These are phyloP conservation scores for Fistulifera pelliculosa DNA, from an alignment of 108 stramenopile genomes.

Conservation along the genomic window DNA sequence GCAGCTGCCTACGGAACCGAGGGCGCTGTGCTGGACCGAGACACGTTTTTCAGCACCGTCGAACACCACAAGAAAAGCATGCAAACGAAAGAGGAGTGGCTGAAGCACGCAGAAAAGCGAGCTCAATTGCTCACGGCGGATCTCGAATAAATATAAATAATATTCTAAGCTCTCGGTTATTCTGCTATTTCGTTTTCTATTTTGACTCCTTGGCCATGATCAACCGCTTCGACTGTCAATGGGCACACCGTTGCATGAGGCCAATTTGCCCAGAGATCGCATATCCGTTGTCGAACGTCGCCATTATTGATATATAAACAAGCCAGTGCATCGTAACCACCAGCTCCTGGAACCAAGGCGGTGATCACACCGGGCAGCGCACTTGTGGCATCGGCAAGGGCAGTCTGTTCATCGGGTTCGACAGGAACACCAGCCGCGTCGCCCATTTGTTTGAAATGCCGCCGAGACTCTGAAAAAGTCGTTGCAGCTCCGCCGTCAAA, in stretches of 20 bases:
- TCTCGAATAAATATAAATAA: background rate
- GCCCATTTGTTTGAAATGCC: slow-evolving; percentile 67
- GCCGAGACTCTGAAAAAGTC: slow-evolving; percentile 50
- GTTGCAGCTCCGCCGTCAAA: slow-evolving; percentile 19
- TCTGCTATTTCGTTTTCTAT: background rate
- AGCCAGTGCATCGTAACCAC: slow-evolving; percentile 92
- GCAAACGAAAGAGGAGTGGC: slow-evolving; percentile 73
- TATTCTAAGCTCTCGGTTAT: background rate
- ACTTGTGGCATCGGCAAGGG: slow-evolving; percentile 79
- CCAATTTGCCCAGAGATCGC: slow-evolving; percentile 48
- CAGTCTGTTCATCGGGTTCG: slow-evolving; percentile 82
- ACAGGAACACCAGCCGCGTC: slow-evolving; percentile 83
- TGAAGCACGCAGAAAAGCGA: slow-evolving; percentile 57
- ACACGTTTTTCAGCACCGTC: slow-evolving; percentile 74
- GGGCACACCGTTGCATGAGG: slow-evolving; percentile 45
- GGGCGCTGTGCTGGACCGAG: slow-evolving; percentile 71
- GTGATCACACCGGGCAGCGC: slow-evolving; percentile 83
- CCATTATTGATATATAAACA: slow-evolving; percentile 67
- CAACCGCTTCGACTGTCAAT: slow-evolving; percentile 43
- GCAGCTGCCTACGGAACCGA: slow-evolving; percentile 95
- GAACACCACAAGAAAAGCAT: slow-evolving; percentile 76
- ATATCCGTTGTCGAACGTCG: slow-evolving; percentile 44
- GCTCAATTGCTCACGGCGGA: slow-evolving; percentile 62
- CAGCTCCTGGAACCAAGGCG: slow-evolving; percentile 91
- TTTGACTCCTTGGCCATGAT: slow-evolving; percentile 21